Evolutionary conservation across 495 filamentous ascomycete genomes (phyloP), one percentile per base, ranked within the genome.

Genomic region (Letharia columbiana): DNA sequence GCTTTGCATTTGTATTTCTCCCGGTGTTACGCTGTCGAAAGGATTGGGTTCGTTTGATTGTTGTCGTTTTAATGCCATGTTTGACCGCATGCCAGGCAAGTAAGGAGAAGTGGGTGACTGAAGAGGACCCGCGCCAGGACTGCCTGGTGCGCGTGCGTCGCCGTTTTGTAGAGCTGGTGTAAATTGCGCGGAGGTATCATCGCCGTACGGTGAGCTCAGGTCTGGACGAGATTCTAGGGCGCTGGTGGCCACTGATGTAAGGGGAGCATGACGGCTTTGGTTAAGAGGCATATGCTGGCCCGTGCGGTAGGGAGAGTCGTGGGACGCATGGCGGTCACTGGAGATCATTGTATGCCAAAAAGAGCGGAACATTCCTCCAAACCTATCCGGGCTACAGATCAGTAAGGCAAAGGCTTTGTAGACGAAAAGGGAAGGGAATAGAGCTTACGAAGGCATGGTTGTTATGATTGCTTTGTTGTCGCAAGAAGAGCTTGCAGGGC

Each of bases 341-440:
- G 82, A 83, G 77, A 91, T 96, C 91, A 97, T 94, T 62, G 91
- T 89, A 82, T 98, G 93, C 93, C 93, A 97, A 78, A 96, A 91
- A 69, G 89, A 89, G 70, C 85, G 84, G 77, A 89, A 86, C 76
- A 83, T 78, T 62, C 80, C 79, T 64, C 82, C 81, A 68, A 92
- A 72, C 67, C 87, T 89, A 20, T 54, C 15, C 20, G 18, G 28
- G n/a, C 15, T 54, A 42, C 17, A 11, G 11, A 17, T 69, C 64
- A 69, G 64, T 62, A 61, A 63, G 52, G 12, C 12, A 41, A 18
- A 15, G 20, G 49, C 33, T 33, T 23, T 56, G n/a, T 5, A 20
- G 23, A 59, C 49, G 5, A 31, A 4, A 7, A 40, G 20, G 17
- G 37, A 49, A 37, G 35, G 23, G 17, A 40, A 50, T 31, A 33